These are phyloP conservation scores for Harrya chromipes DNA, from an alignment of 768 basidiomycete genomes.

Conservation along the genomic window DNA sequence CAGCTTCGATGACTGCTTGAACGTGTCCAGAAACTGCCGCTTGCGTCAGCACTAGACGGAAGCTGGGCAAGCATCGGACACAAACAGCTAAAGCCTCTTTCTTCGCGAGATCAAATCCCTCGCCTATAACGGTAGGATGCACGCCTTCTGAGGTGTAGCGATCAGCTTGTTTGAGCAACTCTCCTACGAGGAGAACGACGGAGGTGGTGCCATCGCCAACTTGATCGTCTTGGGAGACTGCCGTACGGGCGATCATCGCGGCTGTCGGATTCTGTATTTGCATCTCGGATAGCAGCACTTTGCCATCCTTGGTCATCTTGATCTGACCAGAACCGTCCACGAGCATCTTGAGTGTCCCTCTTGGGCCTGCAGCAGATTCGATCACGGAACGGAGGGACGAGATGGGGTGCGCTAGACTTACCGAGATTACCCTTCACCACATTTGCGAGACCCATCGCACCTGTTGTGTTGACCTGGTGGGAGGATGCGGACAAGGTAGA, in stretches of 20 bases:
- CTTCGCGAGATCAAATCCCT: slow-evolving; percentile 97
- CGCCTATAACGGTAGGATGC: slow-evolving; percentile 92
- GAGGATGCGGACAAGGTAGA: slow-evolving; percentile 22
- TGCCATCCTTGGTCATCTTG: slow-evolving; percentile 99
- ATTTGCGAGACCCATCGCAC: slow-evolving; percentile 94
- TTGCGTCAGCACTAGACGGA: slow-evolving; percentile 20
- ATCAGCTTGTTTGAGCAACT: slow-evolving; percentile 95
- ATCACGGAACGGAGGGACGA: slow-evolving; percentile 20
- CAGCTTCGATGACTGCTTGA: slow-evolving; percentile 72
- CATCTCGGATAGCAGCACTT: slow-evolving; percentile 98
- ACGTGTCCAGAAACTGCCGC: slow-evolving; percentile 84
- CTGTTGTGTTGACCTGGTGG: slow-evolving; percentile 80
- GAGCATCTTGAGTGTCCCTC: slow-evolving; percentile 99
- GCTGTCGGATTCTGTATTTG: slow-evolving; percentile 99
- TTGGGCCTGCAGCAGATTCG: slow-evolving; percentile 60
- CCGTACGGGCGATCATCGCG: slow-evolving; percentile 97
- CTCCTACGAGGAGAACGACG: slow-evolving; percentile 93
- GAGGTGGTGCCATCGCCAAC: slow-evolving; percentile 99
- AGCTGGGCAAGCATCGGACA: slow-evolving; percentile 21
- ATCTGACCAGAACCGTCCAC: slow-evolving; percentile 98
- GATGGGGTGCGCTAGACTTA: slow-evolving; percentile 37
- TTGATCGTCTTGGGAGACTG: slow-evolving; percentile 98
- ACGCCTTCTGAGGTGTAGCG: slow-evolving; percentile 97
- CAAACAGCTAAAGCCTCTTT: slow-evolving; percentile 87
- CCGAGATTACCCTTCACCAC: slow-evolving; percentile 98